These are phyloP conservation scores for Metschnikowia matae DNA, from an alignment of 805 yeast species.

Conservation along the genomic window DNA sequence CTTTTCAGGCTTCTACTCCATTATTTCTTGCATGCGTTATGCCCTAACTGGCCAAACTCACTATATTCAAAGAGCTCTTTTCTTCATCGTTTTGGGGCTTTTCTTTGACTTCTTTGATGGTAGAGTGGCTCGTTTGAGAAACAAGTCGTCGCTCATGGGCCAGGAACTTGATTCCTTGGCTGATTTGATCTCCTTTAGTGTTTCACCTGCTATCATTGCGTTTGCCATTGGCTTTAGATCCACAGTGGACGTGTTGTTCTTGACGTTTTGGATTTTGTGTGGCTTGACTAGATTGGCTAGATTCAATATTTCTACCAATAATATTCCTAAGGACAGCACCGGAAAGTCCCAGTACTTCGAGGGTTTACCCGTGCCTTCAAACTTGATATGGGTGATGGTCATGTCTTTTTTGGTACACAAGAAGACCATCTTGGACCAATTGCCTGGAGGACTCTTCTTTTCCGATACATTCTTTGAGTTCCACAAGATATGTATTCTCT, in stretches of 20 bases:
- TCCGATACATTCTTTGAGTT: slow-evolving; percentile 59
- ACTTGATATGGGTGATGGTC: slow-evolving; percentile 64
- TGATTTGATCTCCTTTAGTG: slow-evolving; percentile 90
- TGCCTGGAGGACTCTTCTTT: slow-evolving; percentile 66
- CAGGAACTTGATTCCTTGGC: slow-evolving; percentile 97
- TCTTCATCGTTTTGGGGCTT: slow-evolving; percentile 83
- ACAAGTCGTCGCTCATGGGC: slow-evolving; percentile 90
- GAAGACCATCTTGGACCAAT: slow-evolving; percentile 42
- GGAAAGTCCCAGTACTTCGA: slow-evolving; percentile 93
- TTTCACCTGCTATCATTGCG: slow-evolving; percentile 91
- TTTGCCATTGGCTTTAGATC: slow-evolving; percentile 87
- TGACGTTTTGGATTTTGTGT: slow-evolving; percentile 84
- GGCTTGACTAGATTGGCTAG: slow-evolving; percentile 93
- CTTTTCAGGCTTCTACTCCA: slow-evolving; percentile 87
- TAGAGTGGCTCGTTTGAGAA: slow-evolving; percentile 90
- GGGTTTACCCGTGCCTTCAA: slow-evolving; percentile 94
- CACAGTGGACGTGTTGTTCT: slow-evolving; percentile 69
- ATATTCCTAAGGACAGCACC: slow-evolving; percentile 80
- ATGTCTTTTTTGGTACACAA: slow-evolving; percentile 67
- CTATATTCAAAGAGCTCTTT: slow-evolving; percentile 83
- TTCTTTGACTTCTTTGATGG: slow-evolving; percentile 97
- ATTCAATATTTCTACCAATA: slow-evolving; percentile 90
- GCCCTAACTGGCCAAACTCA: slow-evolving; percentile 64
- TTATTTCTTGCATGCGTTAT: slow-evolving; percentile 79
- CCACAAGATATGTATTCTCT: slow-evolving; percentile 65